Percentiles rank a stretch among this genome's conserved stretches.
Conservation (phyloP, 2,329 filamentous ascomycete species). For the Ilyonectria mors-panacis region DNA sequence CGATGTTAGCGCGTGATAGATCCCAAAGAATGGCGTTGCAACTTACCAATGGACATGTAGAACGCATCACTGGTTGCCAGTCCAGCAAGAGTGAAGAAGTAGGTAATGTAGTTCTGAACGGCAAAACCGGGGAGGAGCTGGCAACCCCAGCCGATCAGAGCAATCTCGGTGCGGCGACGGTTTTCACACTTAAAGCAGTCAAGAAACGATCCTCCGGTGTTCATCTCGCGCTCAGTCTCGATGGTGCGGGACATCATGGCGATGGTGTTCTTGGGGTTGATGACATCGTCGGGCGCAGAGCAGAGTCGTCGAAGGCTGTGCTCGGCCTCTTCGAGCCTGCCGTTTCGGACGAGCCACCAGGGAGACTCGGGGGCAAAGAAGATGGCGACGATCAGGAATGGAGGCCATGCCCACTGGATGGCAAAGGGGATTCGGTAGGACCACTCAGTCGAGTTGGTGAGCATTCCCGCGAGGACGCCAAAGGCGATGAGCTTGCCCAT, state of each 20-base stretch:
- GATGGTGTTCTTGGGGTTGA: slow-evolving; percentile 31
- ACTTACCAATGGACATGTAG: slow-evolving; percentile 53
- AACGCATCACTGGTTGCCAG: slow-evolving; percentile 54
- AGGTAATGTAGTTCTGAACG: slow-evolving; percentile 56
- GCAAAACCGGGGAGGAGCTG: slow-evolving; percentile 56
- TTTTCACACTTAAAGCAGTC: slow-evolving; percentile 64
- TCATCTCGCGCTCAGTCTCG: slow-evolving; percentile 30
- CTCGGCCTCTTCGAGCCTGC: slow-evolving; percentile 15
- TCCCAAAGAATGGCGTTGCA: slow-evolving; percentile 10
- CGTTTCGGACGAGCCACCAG: slow-evolving; percentile 22
- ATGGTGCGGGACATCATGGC: slow-evolving; percentile 35
- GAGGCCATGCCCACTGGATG: slow-evolving; percentile 26
- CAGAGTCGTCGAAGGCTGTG: slow-evolving; percentile 13
- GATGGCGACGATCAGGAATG: slow-evolving; percentile 18
- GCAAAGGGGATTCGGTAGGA: slow-evolving; percentile 21
- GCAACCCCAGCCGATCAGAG: slow-evolving; percentile 52
- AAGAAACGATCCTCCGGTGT: slow-evolving; percentile 47
- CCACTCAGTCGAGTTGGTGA: slow-evolving; percentile 29
- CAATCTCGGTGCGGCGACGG: slow-evolving; percentile 59
- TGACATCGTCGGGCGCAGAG: slow-evolving; percentile 16
- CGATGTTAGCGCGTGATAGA: not conserved
- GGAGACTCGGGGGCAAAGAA: slow-evolving; percentile 26
- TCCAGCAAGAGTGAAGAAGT: slow-evolving; percentile 60
- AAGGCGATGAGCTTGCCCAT: slow-evolving; percentile 54
- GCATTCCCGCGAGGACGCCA: slow-evolving; percentile 52